Percentiles rank a stretch among this genome's conserved stretches.
Conservation (phyloP, 2,329 filamentous ascomycete genomes). For the Alternaria incomplexa region DNA sequence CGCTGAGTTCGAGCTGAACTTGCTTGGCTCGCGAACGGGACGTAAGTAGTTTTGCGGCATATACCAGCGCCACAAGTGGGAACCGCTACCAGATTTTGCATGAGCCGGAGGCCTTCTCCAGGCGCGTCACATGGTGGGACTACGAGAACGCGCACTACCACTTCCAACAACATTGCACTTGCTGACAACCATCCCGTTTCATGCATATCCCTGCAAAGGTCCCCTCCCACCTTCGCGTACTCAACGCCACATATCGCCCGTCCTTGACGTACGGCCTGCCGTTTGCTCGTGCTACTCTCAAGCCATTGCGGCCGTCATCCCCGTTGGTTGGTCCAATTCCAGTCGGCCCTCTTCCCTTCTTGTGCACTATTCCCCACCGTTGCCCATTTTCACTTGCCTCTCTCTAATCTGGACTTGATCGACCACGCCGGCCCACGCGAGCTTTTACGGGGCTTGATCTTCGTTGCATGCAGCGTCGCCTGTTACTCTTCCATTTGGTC, state of each 20-base stretch:
- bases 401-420: slow-evolving; percentile 42
- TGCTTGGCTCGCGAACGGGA: slow-evolving; percentile 40
- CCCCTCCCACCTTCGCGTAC: slow-evolving; percentile 38
- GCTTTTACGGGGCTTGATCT: slow-evolving; percentile 44
- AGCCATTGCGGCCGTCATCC: slow-evolving; percentile 37
- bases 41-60: slow-evolving; percentile 38
- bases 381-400: slow-evolving; percentile 37
- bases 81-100: slow-evolving; percentile 41
- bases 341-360: slow-evolving; percentile 46
- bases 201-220: slow-evolving; percentile 46
- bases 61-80: slow-evolving; percentile 44
- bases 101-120: slow-evolving; percentile 37
- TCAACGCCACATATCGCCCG: slow-evolving; percentile 47
- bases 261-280: slow-evolving; percentile 42
- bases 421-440: slow-evolving; percentile 44
- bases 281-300: slow-evolving; percentile 40
- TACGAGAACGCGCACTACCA: slow-evolving; percentile 36
- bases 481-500: slow-evolving; percentile 35
- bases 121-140: slow-evolving; percentile 44
- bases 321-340: slow-evolving; percentile 42
- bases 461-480: slow-evolving; percentile 39
- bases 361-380: slow-evolving; percentile 43
- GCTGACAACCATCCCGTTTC: slow-evolving; percentile 39
- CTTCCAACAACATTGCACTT: slow-evolving; percentile 32
- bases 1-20: slow-evolving; percentile 28